Conservation (phyloP, 2,329 filamentous ascomycete genomes). For the Penicillium palitans region DNA sequence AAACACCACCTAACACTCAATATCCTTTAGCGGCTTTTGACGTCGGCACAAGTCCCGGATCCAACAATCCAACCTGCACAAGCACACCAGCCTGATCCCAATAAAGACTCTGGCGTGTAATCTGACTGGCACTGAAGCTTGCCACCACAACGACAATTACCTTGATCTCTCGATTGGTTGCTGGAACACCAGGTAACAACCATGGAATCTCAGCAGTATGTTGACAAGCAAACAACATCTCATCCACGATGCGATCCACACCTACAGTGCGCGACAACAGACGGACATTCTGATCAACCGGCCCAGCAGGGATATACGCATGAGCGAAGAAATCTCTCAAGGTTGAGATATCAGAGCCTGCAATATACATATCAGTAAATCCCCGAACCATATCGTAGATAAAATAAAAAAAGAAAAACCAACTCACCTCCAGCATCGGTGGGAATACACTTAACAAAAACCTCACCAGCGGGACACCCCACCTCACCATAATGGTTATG, state of each 20-base stretch:
- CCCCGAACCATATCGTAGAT: no score
- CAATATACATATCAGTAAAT: neutral
- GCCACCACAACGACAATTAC: conserved; percentile 56
- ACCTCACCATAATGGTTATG: conserved; percentile 8
- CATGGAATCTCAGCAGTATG: conserved; percentile 57
- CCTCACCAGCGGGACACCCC: conserved; percentile 14
- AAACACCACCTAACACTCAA: neutral
- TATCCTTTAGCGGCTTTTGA: neutral
- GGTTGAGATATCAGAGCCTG: conserved; percentile 25
- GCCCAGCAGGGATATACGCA: conserved; percentile 54
- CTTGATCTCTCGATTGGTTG: conserved; percentile 56
- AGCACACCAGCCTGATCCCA: conserved; percentile 65
- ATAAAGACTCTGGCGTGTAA: conserved; percentile 56
- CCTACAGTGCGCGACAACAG: conserved; percentile 58
- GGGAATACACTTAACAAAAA: conserved; percentile 38
- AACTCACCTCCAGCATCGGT: conserved; percentile 40
- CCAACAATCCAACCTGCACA: conserved; percentile 59
- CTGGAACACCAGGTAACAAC: conserved; percentile 56
- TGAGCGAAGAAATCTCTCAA: conserved; percentile 53
- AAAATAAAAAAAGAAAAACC: neutral
- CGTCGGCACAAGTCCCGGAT: conserved; percentile 53
- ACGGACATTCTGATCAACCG: conserved; percentile 49
- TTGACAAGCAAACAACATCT: conserved; percentile 56
- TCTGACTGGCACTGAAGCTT: conserved; percentile 31
- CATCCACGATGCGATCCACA: conserved; percentile 58